phyloP scores from a whole-genome alignment of 2,329 filamentous ascomycete genomes.

The Pyrenophora graminea region DNA sequence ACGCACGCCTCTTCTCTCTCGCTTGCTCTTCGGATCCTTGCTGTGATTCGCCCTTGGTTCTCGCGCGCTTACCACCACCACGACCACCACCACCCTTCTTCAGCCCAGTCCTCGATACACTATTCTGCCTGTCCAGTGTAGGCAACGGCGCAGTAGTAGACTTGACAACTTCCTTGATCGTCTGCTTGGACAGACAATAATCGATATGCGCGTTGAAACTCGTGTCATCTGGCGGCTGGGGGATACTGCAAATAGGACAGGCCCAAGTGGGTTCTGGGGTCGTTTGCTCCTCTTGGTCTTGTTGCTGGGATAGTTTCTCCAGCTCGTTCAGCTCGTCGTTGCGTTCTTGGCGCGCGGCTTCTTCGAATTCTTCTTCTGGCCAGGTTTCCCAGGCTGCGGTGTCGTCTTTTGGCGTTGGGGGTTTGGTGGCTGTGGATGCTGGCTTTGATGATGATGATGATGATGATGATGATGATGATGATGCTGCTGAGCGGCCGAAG shows the following conservation, averaged over 20 bases:
- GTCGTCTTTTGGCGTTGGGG: conserved; percentile 22
- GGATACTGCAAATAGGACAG: conserved; percentile 83
- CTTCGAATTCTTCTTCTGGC: conserved; percentile 69
- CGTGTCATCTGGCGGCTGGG: conserved; percentile 74
- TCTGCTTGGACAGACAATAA: conserved; percentile 80
- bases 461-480: no score
- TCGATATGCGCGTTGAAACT: conserved; percentile 92
- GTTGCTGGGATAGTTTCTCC: conserved; percentile 65
- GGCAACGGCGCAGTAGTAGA: conserved; percentile 31
- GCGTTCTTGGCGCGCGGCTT: conserved; percentile 62
- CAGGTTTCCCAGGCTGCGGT: conserved; percentile 66
- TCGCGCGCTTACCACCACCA: conserved; percentile 27
- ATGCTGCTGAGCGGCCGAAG: conserved; percentile 62
- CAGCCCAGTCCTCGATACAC: conserved; percentile 16
- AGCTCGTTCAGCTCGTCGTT: conserved; percentile 65
- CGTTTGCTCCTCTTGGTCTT: conserved; percentile 31
- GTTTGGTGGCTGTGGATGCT: conserved; percentile 10
- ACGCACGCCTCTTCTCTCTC: conserved; percentile 39
- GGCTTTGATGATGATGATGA: background rate
- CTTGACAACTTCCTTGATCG: conserved; percentile 82
- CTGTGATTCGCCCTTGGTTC: conserved; percentile 30
- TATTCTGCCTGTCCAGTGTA: conserved; percentile 14
- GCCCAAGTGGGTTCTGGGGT: conserved; percentile 63
- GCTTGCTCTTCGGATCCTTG: conserved; percentile 27
- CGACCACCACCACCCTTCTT: conserved; percentile 21